A percentile compares a stretch with the other conserved stretches of the same genome.
phyloP scores from a whole-genome alignment of 2,329 filamentous ascomycete species.

The Pseudopyrenochaeta lycopersici region DNA sequence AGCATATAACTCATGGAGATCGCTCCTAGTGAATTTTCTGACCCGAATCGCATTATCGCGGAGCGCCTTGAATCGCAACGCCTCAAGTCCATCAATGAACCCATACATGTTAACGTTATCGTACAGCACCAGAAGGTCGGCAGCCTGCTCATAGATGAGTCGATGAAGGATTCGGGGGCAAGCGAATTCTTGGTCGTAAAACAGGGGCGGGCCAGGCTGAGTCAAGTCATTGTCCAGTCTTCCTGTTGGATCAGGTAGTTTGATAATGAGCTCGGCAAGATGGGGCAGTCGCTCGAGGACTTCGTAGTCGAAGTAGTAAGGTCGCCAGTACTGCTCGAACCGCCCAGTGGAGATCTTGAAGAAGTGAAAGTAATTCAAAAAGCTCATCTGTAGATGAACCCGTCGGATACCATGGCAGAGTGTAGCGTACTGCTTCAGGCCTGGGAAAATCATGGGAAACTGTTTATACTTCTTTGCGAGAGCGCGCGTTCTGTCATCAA shows the following conservation, averaged over 20 bases:
- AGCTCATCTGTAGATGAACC: conserved; percentile 28
- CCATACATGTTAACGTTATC: conserved; percentile 12
- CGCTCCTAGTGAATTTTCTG: conserved; percentile 14
- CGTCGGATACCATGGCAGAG: conserved; percentile 37
- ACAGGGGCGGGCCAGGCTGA: conserved; percentile 21
- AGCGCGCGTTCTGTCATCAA: background rate
- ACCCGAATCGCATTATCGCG: conserved; percentile 1
- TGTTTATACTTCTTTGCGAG: conserved; percentile 22
- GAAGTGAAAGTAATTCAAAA: conserved; percentile 31
- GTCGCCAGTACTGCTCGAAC: conserved; percentile 12
- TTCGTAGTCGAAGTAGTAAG: conserved; percentile 13
- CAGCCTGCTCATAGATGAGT: conserved; percentile 35
- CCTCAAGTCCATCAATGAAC: conserved; percentile 34
- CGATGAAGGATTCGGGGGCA: conserved; percentile 35
- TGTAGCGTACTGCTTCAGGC: conserved; percentile 33
- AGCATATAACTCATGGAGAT: conserved; percentile 22
- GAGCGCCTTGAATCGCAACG: conserved; percentile 9
- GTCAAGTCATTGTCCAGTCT: conserved; percentile 9
- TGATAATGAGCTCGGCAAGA: conserved; percentile 29
- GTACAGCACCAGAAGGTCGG: conserved; percentile 20
- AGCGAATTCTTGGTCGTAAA: conserved; percentile 17
- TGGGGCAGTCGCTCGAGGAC: conserved; percentile 30
- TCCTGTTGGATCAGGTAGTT: conserved; percentile 19
- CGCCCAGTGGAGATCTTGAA: conserved; percentile 31
- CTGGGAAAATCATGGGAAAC: conserved; percentile 29